phyloP scores from a whole-genome alignment of 306 rosid species.

The Sicyos edulis region DNA sequence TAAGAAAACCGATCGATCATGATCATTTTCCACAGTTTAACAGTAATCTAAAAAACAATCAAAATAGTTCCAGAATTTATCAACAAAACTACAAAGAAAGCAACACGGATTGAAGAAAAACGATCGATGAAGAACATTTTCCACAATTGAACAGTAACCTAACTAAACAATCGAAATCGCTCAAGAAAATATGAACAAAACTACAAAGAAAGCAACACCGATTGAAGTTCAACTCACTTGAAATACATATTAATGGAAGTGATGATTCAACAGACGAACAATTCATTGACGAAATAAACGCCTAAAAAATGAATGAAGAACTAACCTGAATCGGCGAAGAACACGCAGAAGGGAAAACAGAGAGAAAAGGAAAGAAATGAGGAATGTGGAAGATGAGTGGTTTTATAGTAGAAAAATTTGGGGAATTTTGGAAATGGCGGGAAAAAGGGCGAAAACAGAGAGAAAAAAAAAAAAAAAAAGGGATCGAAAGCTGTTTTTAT shows the following conservation, averaged over 20 bases:
- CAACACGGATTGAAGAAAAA: neutral
- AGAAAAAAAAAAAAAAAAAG: neutral
- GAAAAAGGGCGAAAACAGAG: constrained; percentile 9
- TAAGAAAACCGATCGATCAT: constrained; percentile 6
- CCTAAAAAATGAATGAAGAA: neutral
- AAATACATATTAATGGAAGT: neutral
- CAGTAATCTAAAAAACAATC: neutral
- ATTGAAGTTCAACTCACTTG: neutral
- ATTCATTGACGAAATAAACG: neutral
- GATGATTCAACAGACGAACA: neutral
- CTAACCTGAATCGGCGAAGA: constrained; percentile 14
- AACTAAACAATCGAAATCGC: neutral
- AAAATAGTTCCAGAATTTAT: neutral
- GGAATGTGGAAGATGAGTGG: constrained; percentile 1
- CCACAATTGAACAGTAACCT: neutral
- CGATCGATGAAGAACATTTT: constrained; percentile 5
- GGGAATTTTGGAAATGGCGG: constrained; percentile 13
- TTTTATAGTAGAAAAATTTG: constrained; percentile 10
- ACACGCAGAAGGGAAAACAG: neutral
- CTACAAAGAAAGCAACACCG: neutral
- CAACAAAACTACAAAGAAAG: neutral
- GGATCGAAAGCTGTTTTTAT: constrained; percentile 3
- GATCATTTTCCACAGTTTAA: neutral
- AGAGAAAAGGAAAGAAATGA: neutral
- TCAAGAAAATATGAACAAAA: neutral